Base-by-base conservation (phyloP, 1,284 basidiomycete species). In the Blastosporella zonata region DNA sequence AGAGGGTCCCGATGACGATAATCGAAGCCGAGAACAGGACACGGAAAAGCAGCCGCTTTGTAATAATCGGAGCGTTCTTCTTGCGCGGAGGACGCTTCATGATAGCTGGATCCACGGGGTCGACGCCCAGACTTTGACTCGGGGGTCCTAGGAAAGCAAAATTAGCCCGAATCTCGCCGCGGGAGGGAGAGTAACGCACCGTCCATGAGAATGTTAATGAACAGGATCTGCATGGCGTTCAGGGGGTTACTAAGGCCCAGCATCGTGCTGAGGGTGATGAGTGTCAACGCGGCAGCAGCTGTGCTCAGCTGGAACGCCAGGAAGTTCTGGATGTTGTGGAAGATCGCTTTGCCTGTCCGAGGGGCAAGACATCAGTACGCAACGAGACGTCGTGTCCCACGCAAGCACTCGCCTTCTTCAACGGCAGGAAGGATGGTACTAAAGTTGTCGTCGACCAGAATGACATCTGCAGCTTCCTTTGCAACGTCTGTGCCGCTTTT, bases 191-290 rank as follows among this genome's bases (percentile, higher is more conserved):
- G 12, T 47, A 43, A 58, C 84, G 42, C 52, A 84, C 94, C 96
- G 61, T 98, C 95, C 95, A 97, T 97, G 44, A 98, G 80, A 63
- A 98, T 97, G 69, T 98, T 98, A 67, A 98, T 97, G 67, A 97
- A 98, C 20, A 99, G 74, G 59, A 99, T 98, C 68, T 98, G 95
- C 94, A 98, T 98, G 2, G 96, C 87, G 64, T 99, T 99, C 55
- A 99, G 77, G 12, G 95, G 96, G 62, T 96, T 94, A 59, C 84
- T 87, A 42, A 97, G 74, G 13, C 89, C 83, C 57, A 97, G 82
- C 62, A 94, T 77, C 12, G 95, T 98, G 62, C 90, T 93, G 44
- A 97, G 76, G 3, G 94, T 95, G 68, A 99, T 97, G 54, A 98
- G 76, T n/a, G 89, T 85, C 51, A 99, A 73, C 1, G 95, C 95